phyloP scores from a whole-genome alignment of 179 eudicot species.

The Drosera spatulata region DNA sequence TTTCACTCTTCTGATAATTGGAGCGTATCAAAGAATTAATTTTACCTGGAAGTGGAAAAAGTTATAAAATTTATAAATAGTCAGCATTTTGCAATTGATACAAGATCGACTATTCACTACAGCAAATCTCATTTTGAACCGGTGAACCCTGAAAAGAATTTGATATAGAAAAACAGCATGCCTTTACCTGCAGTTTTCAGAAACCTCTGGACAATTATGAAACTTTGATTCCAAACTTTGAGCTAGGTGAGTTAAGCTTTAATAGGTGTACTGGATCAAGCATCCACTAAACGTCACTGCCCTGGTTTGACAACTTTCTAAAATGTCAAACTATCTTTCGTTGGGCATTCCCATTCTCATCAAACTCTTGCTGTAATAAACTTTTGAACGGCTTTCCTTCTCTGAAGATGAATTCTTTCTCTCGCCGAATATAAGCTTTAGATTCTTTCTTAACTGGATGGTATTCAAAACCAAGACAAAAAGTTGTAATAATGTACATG shows the following conservation, averaged over 20 bases:
- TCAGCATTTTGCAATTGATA: background rate
- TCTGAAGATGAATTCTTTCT: conserved; percentile 53
- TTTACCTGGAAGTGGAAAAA: background rate
- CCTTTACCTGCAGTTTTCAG: conserved; percentile 71
- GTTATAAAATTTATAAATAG: background rate
- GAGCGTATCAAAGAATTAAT: no score
- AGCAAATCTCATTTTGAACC: background rate
- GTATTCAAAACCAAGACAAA: conserved; percentile 47
- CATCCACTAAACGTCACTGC: conserved; percentile 52
- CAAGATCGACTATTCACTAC: background rate
- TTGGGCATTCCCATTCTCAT: conserved; percentile 29
- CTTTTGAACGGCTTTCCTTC: conserved; percentile 37
- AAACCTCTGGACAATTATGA: conserved; percentile 48
- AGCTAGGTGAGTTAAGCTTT: conserved; percentile 31
- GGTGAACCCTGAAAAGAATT: conserved; percentile 5
- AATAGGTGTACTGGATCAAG: conserved; percentile 34
- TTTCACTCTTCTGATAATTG: no score
- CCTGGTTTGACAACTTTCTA: conserved; percentile 43
- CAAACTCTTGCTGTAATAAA: conserved; percentile 31
- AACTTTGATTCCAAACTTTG: conserved; percentile 34
- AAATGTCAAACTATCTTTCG: conserved; percentile 49
- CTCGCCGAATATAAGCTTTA: conserved; percentile 79
- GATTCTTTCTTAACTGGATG: conserved; percentile 82
- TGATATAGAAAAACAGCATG: conserved; percentile 28
- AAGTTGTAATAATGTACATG: conserved; percentile 18